A percentile compares a stretch with the other conserved stretches of the same genome.
Conservation (phyloP, 495 filamentous ascomycete species). For the Penicillium dipodomyicola region DNA sequence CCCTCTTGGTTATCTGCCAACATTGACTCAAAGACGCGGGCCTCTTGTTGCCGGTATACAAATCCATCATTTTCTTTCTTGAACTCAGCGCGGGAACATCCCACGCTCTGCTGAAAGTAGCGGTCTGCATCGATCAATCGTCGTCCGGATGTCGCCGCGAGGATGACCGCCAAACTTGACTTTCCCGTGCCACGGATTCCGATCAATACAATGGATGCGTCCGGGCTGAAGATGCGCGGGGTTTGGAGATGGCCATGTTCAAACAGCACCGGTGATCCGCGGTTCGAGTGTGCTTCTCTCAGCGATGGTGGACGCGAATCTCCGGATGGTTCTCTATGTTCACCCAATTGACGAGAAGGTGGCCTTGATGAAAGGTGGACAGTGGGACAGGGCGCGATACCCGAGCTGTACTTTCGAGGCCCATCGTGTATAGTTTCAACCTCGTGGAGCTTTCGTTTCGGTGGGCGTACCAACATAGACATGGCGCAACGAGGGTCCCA, state of each 20-base stretch:
- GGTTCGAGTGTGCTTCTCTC: constrained; percentile 32
- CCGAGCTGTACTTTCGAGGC: constrained; percentile 22
- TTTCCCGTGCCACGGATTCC: constrained; percentile 76
- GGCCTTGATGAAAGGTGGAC: constrained; percentile 2
- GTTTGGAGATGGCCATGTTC: constrained; percentile 30
- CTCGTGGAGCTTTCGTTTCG: constrained; percentile 39
- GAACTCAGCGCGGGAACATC: constrained; percentile 59
- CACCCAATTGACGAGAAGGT: constrained; percentile 22
- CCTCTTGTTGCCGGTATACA: constrained; percentile 60
- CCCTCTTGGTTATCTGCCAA: constrained; percentile 57
- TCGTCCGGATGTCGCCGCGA: constrained; percentile 66
- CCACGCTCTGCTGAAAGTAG: constrained; percentile 65
- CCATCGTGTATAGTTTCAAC: constrained; percentile 28
- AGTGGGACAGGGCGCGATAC: neutral
- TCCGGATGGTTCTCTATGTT: constrained; percentile 24
- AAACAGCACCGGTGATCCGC: constrained; percentile 35
- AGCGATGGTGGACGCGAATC: constrained; percentile 25
- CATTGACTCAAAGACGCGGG: constrained; percentile 61
- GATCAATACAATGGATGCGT: constrained; percentile 71
- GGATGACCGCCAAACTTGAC: constrained; percentile 72
- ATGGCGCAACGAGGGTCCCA: constrained; percentile 20
- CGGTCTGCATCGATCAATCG: constrained; percentile 70
- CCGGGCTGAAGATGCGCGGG: constrained; percentile 49
- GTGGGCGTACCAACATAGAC: constrained; percentile 40
- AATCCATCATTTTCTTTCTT: constrained; percentile 58